Conservation (phyloP, 2,329 filamentous ascomycete genomes). For the Diaporthe aspalathi region DNA sequence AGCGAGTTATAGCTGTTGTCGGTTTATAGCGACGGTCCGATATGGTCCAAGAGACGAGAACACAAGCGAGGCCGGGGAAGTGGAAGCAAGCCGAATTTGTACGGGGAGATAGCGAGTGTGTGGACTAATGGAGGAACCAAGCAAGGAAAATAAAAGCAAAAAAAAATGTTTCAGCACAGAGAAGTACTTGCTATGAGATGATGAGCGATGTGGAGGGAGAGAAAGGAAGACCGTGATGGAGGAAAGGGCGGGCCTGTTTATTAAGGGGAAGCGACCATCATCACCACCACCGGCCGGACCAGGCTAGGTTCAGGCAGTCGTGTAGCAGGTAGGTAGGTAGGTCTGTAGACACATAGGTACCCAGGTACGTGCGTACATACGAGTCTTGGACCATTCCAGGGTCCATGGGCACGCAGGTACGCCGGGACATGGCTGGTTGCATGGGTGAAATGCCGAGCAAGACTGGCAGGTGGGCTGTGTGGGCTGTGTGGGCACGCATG, state of each 20-base stretch:
- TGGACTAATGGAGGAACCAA: background rate
- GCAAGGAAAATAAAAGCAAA: constrained; percentile 3
- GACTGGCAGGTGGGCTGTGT: constrained; percentile 20
- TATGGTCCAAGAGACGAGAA: constrained; percentile 3
- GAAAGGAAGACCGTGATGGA: constrained; percentile 1
- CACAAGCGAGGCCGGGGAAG: constrained; percentile 5
- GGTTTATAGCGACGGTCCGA: constrained; percentile 11
- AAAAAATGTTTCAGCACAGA: constrained; percentile 22
- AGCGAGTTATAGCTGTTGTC: constrained; percentile 1
- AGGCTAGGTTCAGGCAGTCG: constrained; percentile 12
- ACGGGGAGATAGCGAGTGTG: constrained; percentile 7
- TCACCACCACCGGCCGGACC: constrained; percentile 17
- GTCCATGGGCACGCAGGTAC: constrained; percentile 25
- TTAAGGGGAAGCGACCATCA: constrained; percentile 30
- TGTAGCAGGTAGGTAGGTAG: background rate
- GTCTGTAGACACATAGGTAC: too few relatives aligned
- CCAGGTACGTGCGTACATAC: background rate
- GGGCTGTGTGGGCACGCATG: constrained; percentile 2
- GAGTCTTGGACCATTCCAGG: constrained; percentile 3
- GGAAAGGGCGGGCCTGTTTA: constrained; percentile 33
- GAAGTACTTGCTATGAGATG: constrained; percentile 11
- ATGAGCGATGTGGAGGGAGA: constrained; percentile 22
- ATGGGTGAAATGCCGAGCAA: constrained; percentile 8
- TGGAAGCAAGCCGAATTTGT: constrained; percentile 24
- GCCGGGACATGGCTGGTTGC: constrained; percentile 11